A percentile compares a stretch with the other conserved stretches of the same genome.
Evolutionary conservation across 768 basidiomycete genomes (phyloP).

Genomic region (Podaxis mareebaensis): DNA sequence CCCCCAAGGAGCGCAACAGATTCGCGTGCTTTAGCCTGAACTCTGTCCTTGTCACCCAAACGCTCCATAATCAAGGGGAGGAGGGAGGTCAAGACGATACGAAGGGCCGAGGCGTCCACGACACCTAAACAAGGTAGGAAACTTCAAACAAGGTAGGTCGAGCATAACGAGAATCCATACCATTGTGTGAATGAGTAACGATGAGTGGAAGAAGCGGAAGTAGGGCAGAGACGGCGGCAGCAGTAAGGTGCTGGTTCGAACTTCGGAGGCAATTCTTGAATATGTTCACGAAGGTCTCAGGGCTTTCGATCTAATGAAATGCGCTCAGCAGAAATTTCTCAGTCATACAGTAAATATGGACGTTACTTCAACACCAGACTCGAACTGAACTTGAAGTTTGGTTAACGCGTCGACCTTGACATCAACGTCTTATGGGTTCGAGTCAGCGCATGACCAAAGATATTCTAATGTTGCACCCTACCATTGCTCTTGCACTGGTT

Average conservation of each 20-base stretch:
- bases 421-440: constrained; percentile 62
- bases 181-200: constrained; percentile 39
- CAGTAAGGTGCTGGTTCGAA: constrained; percentile 79
- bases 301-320: constrained; percentile 60
- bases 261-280: constrained; percentile 78
- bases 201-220: constrained; percentile 67
- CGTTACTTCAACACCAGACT: constrained; percentile 66
- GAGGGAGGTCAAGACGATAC: constrained; percentile 67
- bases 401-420: constrained; percentile 77
- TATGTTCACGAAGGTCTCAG: constrained; percentile 66
- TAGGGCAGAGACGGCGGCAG: constrained; percentile 72
- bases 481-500: constrained; percentile 68
- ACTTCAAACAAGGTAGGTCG: constrained; percentile 52
- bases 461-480: constrained; percentile 27
- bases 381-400: constrained; percentile 77
- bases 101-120: constrained; percentile 59
- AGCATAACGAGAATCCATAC: constrained; percentile 28
- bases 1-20: constrained; percentile 74
- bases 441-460: not conserved
- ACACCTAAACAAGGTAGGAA: constrained; percentile 42
- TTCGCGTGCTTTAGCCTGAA: constrained; percentile 75
- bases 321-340: not conserved
- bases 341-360: not conserved
- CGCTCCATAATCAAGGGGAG: constrained; percentile 77
- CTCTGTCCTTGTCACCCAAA: constrained; percentile 78